Evolutionary conservation across 176 grass and related monocot species (phyloP), one percentile per base, ranked within the genome.

Genomic region (Rhynchospora tenuis): DNA sequence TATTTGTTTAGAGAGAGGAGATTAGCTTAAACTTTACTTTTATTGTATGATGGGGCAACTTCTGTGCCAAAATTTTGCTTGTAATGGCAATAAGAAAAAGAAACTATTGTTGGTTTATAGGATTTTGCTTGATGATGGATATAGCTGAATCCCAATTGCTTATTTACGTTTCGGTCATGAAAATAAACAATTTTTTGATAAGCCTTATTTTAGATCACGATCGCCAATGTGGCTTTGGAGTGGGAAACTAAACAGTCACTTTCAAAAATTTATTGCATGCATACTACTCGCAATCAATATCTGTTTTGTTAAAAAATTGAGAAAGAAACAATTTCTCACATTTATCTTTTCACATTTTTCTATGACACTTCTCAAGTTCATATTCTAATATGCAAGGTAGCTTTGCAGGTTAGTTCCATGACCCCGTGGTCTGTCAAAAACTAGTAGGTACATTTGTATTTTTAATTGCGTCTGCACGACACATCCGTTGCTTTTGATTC

Each of bases 41-140:
- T 16, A 0, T 52, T 27, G 73, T 56, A 76, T 13, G 13, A 55
- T 76, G 73, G 50, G 29, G 73, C 15, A 56, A 48, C 13, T 77
- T 54, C 48, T 77, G 7, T 77, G 29, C 51, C 50, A 31, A 56
- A 56, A 33, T 77, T 75, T 77, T 77, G 73, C 26, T 77, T 56
- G 13, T 55, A 16, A 7, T 19, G 73, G 24, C 7, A 77, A 77
- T 77, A 77, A 77, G 73, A 77, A 33, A 56, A 29, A 14, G 73
- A 77, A 56, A 56, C 73, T 31, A 31, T 55, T 77, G 24, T 77
- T 56, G 72, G 72, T 31, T 77, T 26, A 47, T 19, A 54, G 47
- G 6, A 75, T 54, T 76, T 76, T 55, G 26, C 15, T 76, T 24
- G 23, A 10, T 28, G 48, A 28, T 29, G 6, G 73, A 56, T 76